phyloP scores from a whole-genome alignment of 108 stramenopile species.

The Fistulifera pelliculosa region DNA sequence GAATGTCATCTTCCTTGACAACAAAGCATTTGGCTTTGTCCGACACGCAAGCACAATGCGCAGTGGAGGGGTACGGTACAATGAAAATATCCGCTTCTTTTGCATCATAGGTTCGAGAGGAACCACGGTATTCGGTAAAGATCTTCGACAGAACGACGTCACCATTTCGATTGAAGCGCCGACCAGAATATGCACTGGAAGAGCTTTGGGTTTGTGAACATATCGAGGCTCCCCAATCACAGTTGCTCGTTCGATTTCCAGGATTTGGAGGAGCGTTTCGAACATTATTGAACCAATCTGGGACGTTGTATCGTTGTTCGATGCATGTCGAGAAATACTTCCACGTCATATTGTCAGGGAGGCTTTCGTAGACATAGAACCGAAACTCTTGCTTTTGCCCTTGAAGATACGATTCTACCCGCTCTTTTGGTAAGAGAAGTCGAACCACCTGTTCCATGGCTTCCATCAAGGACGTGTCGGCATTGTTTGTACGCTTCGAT shows the following conservation, averaged over 20 bases:
- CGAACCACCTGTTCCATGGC: not conserved
- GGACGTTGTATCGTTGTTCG: not conserved
- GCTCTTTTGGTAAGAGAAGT: not conserved
- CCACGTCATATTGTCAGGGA: slow-evolving; percentile 1
- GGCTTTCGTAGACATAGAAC: slow-evolving; percentile 7
- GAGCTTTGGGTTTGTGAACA: not conserved
- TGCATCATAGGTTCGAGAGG: not conserved
- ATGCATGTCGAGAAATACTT: slow-evolving; percentile 5
- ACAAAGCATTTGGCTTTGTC: not conserved
- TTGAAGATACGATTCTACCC: not conserved
- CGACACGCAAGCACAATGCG: slow-evolving; percentile 6
- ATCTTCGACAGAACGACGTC: not conserved
- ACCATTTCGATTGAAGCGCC: slow-evolving; percentile 8
- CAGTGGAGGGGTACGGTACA: slow-evolving; percentile 3
- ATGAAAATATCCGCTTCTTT: slow-evolving; percentile 5
- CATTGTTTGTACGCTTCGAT: too few relatives aligned
- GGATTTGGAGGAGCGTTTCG: not conserved
- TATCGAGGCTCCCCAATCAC: slow-evolving; percentile 5
- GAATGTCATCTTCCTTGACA: not conserved
- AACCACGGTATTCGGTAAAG: not conserved
- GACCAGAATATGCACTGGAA: not conserved
- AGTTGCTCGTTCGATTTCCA: not conserved
- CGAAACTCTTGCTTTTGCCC: not conserved
- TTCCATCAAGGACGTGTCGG: not conserved
- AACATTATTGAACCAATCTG: not conserved